phyloP scores from a whole-genome alignment of 345 rosid species.

The Euclidium syriacum region DNA sequence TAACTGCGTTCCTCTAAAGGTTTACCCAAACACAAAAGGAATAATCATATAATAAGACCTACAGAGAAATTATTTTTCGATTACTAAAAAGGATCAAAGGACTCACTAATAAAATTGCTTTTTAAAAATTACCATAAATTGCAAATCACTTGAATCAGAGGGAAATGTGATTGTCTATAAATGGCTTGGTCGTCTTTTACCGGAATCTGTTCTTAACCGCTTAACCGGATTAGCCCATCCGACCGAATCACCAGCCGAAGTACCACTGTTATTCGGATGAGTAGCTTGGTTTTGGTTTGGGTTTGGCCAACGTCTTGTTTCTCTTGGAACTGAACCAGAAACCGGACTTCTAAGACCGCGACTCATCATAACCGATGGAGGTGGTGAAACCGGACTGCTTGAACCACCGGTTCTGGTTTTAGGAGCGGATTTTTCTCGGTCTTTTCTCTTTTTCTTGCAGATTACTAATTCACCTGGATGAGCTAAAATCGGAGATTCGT shows the following conservation, averaged over 20 bases:
- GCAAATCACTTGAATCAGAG: not conserved
- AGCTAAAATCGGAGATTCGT: constrained; percentile 57
- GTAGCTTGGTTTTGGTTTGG: too few species aligned
- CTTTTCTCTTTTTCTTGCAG: constrained; percentile 99
- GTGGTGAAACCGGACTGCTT: constrained; percentile 76
- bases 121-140: constrained; percentile 17
- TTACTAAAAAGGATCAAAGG: constrained; percentile 12
- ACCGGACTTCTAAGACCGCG: constrained; percentile 60
- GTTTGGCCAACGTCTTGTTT: constrained; percentile 65
- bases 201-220: constrained; percentile 89
- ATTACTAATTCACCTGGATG: constrained; percentile 95
- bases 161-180: constrained; percentile 34
- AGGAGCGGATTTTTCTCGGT: constrained; percentile 67
- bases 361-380: constrained; percentile 40
- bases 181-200: constrained; percentile 90
- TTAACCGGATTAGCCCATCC: constrained; percentile 99
- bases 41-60: not conserved
- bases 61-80: constrained; percentile 24
- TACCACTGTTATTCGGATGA: constrained; percentile 49
- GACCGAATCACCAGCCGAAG: constrained; percentile 48
- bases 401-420: constrained; percentile 65
- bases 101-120: constrained; percentile 12
- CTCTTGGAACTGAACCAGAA: constrained; percentile 47
- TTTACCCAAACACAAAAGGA: too few species aligned
- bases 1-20: constrained; percentile 7